A percentile compares a stretch with the other conserved stretches of the same genome.
phyloP scores from a whole-genome alignment of 805 yeast species.

The Lipomyces yamanashiensis region DNA sequence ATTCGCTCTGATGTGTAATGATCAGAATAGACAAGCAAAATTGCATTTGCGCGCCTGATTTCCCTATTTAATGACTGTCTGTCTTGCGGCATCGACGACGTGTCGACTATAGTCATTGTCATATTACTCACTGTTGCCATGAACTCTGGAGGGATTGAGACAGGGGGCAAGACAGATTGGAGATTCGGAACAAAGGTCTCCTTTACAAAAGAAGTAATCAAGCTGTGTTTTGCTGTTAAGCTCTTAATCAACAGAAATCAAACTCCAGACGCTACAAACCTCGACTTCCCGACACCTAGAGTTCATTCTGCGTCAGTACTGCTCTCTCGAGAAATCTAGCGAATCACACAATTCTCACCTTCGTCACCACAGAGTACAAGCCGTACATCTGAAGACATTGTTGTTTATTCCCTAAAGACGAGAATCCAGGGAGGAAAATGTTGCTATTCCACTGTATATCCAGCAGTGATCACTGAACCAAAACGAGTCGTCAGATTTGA shows the following conservation, averaged over 20 bases:
- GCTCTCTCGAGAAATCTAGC: background rate
- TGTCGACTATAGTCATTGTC: conserved; percentile 76
- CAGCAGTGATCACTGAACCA: too few species aligned
- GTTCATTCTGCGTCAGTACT: background rate
- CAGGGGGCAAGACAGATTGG: conserved; percentile 79
- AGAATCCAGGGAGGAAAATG: background rate
- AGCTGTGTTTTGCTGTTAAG: conserved; percentile 45
- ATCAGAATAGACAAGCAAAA: conserved; percentile 92
- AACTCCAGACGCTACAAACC: conserved; percentile 15
- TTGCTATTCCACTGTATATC: too few species aligned
- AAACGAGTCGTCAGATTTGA: too few species aligned
- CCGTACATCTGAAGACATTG: conserved; percentile 52
- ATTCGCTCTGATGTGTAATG: conserved; percentile 93
- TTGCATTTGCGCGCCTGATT: conserved; percentile 82
- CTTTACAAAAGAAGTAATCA: conserved; percentile 79
- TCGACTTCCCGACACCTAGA: conserved; percentile 40
- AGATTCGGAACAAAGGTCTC: conserved; percentile 74
- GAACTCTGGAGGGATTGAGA: conserved; percentile 78
- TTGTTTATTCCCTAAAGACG: background rate
- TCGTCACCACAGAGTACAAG: conserved; percentile 90
- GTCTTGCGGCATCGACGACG: conserved; percentile 64
- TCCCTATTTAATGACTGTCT: conserved; percentile 65
- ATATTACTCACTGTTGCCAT: conserved; percentile 55
- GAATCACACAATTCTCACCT: conserved; percentile 34
- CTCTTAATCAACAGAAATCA: background rate